Percentiles rank a stretch among this genome's conserved stretches.
Conservation (phyloP, 2,329 filamentous ascomycete genomes). For the Fusarium dimerum region DNA sequence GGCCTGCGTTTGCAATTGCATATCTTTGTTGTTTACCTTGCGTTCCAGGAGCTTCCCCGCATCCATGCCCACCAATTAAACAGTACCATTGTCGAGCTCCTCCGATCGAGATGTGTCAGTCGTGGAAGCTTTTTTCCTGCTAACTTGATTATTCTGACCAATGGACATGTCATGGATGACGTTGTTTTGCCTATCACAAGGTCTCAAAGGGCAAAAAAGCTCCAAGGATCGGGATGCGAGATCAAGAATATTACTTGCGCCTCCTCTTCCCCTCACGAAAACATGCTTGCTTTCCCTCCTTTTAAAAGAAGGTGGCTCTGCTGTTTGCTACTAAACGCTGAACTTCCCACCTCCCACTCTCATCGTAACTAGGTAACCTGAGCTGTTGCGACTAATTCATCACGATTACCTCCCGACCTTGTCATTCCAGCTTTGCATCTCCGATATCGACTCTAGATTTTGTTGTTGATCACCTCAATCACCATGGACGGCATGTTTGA, state of each 20-base stretch:
- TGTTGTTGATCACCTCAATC: not conserved
- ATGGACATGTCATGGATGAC: conserved; percentile 32
- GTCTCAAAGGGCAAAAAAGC: conserved; percentile 3
- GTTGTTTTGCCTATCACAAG: conserved; percentile 13
- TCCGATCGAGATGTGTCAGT: not conserved
- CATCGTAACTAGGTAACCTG: too few species aligned
- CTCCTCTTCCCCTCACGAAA: too few species aligned
- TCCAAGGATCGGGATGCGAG: not conserved
- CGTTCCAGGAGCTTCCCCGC: conserved; percentile 21
- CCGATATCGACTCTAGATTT: too few species aligned
- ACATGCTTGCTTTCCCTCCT: too few species aligned
- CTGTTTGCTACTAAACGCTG: too few species aligned
- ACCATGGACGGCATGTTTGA: conserved; percentile 17
- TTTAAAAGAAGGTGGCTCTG: too few species aligned
- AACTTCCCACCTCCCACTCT: too few species aligned
- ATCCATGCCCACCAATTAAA: not conserved
- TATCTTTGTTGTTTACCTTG: not conserved
- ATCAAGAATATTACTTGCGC: too few species aligned
- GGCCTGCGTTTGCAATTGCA: not conserved
- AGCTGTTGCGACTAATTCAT: too few species aligned
- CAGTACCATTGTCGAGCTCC: not conserved
- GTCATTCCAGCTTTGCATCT: too few species aligned
- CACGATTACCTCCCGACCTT: too few species aligned
- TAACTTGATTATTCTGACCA: conserved; percentile 5
- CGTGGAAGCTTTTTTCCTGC: conserved; percentile 6